A percentile compares a stretch with the other conserved stretches of the same genome.
Conservation (phyloP, 768 basidiomycete species). For the Naganishia randhawae region DNA sequence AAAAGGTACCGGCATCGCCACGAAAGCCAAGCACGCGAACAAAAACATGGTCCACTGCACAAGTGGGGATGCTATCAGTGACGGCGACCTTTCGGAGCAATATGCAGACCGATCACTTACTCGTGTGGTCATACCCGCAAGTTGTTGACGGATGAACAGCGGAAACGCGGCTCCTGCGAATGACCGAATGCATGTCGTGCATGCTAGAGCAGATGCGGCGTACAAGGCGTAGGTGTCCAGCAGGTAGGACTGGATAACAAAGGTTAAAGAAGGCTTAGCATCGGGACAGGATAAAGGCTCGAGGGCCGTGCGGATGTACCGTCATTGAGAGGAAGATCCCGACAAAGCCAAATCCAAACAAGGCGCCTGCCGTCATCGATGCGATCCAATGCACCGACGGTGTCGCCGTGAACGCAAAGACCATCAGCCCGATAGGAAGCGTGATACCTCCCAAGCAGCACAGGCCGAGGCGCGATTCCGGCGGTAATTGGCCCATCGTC, state of each 20-base stretch:
- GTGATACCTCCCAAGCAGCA: constrained; percentile 47
- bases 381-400: constrained; percentile 64
- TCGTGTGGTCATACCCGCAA: constrained; percentile 14
- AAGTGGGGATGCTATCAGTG: background rate
- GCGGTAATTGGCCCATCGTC: constrained; percentile 50
- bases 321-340: background rate
- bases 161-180: constrained; percentile 72
- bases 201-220: constrained; percentile 59
- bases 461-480: constrained; percentile 63
- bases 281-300: constrained; percentile 4
- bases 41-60: constrained; percentile 8
- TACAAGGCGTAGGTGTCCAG: constrained; percentile 43
- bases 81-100: too few relatives aligned
- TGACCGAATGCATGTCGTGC: constrained; percentile 62
- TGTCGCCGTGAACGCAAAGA: constrained; percentile 69
- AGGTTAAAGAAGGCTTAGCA: constrained; percentile 64
- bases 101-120: background rate
- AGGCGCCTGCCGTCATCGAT: constrained; percentile 59
- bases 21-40: background rate
- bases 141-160: constrained; percentile 57
- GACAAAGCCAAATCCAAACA: constrained; percentile 47
- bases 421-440: constrained; percentile 65
- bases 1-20: background rate
- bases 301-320: too few relatives aligned
- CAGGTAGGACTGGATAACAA: constrained; percentile 36